Evolutionary conservation across 106 monocot species (phyloP), one percentile per base, ranked within the genome.

Genomic region (Dioscorea dumetorum): DNA sequence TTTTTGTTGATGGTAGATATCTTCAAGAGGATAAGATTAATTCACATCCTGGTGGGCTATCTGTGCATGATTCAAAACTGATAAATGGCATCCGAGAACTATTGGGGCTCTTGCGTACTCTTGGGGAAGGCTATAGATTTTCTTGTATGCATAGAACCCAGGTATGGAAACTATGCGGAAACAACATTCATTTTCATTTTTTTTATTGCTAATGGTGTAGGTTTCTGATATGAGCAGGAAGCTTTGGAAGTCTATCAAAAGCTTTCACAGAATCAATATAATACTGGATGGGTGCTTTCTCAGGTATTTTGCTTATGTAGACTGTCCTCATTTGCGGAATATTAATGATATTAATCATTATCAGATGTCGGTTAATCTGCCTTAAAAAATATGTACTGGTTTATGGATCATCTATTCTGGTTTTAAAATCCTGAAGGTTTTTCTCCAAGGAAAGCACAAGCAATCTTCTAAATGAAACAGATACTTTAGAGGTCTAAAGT

Each of bases 271-370:
- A 70, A 84, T 66, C 97, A 97, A 13, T 97, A 84, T 77, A 92
- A 88, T 71, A 92, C 92, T 57, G 92, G 92, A 71, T 97, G 97
- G 97, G 92, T 97, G 63, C 79, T 92, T 57, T 84, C 82, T 70
- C 97, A 92, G 92, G 95, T 97, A 74, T 24, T 62, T 58, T 71
- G 22, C 15, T 49, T 50, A 6, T 41, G 9, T 41, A 41, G 41
- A 41, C 41, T 41, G 41, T 41, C 41, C 0, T 41, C 41, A 41
- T 10, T 41, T 41, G 41, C 41, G 6, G 41, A 41, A 41, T 6
- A 41, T 41, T 41, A 10, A 41, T 41, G 41, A 41, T 10, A 6
- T 41, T 41, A 41, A 41, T 41, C 9, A 41, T 41, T 41, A 5
- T 28, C 28, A 28, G 28, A 28, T 6, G 41, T 41, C 6, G 10